Evolutionary conservation across 345 rosid species (phyloP), one percentile per base, ranked within the genome.

Genomic region (Xanthoceras sorbifolium): DNA sequence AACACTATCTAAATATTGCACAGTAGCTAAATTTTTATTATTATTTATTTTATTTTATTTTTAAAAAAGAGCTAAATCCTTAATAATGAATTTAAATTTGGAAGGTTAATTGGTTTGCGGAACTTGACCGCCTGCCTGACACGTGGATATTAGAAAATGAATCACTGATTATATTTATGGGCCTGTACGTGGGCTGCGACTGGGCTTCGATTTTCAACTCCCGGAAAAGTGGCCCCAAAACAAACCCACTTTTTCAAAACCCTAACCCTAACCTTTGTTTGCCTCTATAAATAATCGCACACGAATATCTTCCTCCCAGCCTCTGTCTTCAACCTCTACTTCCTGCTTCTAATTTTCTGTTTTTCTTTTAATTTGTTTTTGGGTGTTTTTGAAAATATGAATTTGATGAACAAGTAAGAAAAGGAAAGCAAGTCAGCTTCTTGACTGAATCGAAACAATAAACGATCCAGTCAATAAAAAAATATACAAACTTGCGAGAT

Each of bases 361-460:
- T 18, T 17, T 55, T 61, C 23, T 36, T 3, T n/a, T 2, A n/a
- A n/a, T 9, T 15, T 29, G 1, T 28, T 64, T 61, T 11, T 14
- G 2, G 3, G 1, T 10, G 46, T 42, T 18, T 28, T 31, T 36
- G 18, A 28, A 3, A 38, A 3, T 48, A 17, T 28, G n/a, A 2
- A 62, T 1, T 62, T 10, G 18, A 3, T 26, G 15, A 14, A 28
- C 2, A 25, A 62, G 23, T 31, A 31, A 5, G 22, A 32, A 34
- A 11, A 28, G 38, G 1, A 67, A 83, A 82, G 87, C 87, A 86
- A 84, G 87, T 80, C 86, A 87, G 86, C 87, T 86, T 86, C 86
- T 86, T 86, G 89, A 42, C 31, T 78, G 86, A 82, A 31, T 84
- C 73, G 62, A 9, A 83, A 75, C 32, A 0, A 10, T 1, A 9